Conservation (phyloP, 306 rosid genomes). For the Sesbania bispinosa region DNA sequence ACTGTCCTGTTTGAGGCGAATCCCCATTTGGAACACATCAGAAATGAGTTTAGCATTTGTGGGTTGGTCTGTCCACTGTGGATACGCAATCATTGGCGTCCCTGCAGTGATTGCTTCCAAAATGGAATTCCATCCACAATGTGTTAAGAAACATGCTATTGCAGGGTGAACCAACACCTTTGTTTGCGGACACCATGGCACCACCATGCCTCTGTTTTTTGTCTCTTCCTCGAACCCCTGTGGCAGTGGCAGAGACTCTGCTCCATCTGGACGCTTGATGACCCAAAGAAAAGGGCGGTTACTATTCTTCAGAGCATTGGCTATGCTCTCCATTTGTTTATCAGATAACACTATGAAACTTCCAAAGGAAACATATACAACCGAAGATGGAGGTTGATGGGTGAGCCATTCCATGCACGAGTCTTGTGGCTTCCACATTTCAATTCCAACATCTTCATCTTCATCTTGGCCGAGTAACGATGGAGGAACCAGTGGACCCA, state of each 20-base stretch:
- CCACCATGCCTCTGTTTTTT: slow-evolving; percentile 37
- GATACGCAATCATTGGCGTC: slow-evolving; percentile 45
- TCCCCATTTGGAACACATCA: slow-evolving; percentile 34
- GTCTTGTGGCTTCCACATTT: slow-evolving; percentile 45
- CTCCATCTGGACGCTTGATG: slow-evolving; percentile 4
- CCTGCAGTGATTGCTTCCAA: slow-evolving; percentile 43
- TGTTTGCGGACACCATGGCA: slow-evolving; percentile 51
- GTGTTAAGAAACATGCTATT: slow-evolving; percentile 46
- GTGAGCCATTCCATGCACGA: slow-evolving; percentile 50
- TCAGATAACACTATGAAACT: slow-evolving; percentile 22
- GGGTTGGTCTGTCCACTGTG: slow-evolving; percentile 57
- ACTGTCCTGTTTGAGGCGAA: slow-evolving; percentile 28
- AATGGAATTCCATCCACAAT: slow-evolving; percentile 55
- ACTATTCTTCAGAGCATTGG: slow-evolving; percentile 29
- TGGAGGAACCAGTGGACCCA: slow-evolving; percentile 47
- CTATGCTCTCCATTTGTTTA: slow-evolving; percentile 38
- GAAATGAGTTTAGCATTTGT: slow-evolving; percentile 46
- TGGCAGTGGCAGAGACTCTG: slow-evolving; percentile 12
- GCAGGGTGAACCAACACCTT: slow-evolving; percentile 43
- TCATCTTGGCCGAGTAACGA: slow-evolving; percentile 28
- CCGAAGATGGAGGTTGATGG: slow-evolving; percentile 33
- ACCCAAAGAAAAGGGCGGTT: slow-evolving; percentile 42
- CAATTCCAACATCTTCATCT: slow-evolving; percentile 30
- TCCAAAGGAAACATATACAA: slow-evolving; percentile 48
- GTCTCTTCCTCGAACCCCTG: slow-evolving; percentile 32